Conservation (phyloP, 805 yeast genomes). For the Tetrapisispora phaffii region DNA sequence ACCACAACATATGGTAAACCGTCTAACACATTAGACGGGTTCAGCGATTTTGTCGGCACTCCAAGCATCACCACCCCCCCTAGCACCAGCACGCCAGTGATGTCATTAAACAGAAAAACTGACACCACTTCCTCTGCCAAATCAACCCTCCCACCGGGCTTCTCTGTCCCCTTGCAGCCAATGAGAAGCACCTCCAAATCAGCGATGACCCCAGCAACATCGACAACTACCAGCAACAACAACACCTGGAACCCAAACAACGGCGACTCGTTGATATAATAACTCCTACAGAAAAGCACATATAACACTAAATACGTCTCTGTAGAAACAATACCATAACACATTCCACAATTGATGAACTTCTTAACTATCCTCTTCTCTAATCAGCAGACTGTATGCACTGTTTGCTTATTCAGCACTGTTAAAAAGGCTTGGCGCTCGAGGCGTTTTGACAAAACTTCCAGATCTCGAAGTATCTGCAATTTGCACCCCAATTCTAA, state of each 20-base stretch:
- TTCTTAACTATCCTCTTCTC: too few relatives aligned
- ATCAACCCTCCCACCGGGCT: conserved; percentile 33
- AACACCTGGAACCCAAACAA: not conserved
- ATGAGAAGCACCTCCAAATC: conserved; percentile 13
- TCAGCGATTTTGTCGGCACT: conserved; percentile 3
- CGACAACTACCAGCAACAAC: not conserved
- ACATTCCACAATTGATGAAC: too few relatives aligned
- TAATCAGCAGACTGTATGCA: too few relatives aligned
- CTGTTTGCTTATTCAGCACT: too few relatives aligned
- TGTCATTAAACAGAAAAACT: not conserved
- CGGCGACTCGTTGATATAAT: conserved; percentile 8
- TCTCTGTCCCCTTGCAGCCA: conserved; percentile 31
- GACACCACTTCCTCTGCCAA: not conserved
- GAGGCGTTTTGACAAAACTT: too few relatives aligned
- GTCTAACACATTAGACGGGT: not conserved
- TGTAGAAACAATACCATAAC: not conserved
- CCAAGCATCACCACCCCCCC: not conserved
- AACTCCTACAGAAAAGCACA: not conserved
- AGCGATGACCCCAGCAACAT: not conserved
- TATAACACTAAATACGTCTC: not conserved
- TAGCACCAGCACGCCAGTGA: not conserved
- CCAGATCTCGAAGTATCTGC: too few relatives aligned
- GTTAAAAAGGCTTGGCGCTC: too few relatives aligned
- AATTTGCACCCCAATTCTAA: too few relatives aligned
- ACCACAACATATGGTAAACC: not conserved